Base-by-base conservation (phyloP, 177 flowering plant species). In the Vitis hybrid region DNA sequence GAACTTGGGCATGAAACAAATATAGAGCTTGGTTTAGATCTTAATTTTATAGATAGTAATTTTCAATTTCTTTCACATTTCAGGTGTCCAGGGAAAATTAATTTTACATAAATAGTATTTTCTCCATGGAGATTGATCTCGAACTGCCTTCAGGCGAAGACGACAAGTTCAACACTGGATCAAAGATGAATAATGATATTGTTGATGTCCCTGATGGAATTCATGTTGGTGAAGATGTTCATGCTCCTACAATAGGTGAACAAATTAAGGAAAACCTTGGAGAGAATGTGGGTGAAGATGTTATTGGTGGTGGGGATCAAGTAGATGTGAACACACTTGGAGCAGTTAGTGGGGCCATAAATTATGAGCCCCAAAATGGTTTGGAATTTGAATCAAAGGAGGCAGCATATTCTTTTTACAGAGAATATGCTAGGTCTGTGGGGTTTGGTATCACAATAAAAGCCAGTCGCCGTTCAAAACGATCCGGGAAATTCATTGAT, bases 401-500 rank as follows among this genome's bases (percentile, higher is more conserved):
- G 67, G 83, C 69, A 12, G 86, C 86, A 2, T 82, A 74, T 72
- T 72, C 76, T 45, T 82, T 71, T 62, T 82, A 82, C 66, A 69
- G 79, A 45, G 83, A 82, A 55, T 81, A 81, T 75, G 83, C 86
- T 32, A 50, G 60, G 23, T 77, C 77, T 66, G 75, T 81, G 58
- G 84, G 86, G 58, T 83, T 83, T 72, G 77, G 76, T 32, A 76
- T 78, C 61, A 75, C 78, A 14, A 81, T 81, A 48, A 77, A 77
- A 66, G 79, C 81, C 34, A 81, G 86, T 62, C 81, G 83, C 4
- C 83, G 86, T 21, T 82, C 86, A 12, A 82, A 75, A 62, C 76
- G 32, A 45, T 80, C 85, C 48, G 81, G 85, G 23, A 78, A 82
- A 45, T 82, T 82, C 50, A 82, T 82, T 66, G 85, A 82, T 66